Evolutionary conservation across 331 rosid species (phyloP).

Genomic region (Saraca asoca): DNA sequence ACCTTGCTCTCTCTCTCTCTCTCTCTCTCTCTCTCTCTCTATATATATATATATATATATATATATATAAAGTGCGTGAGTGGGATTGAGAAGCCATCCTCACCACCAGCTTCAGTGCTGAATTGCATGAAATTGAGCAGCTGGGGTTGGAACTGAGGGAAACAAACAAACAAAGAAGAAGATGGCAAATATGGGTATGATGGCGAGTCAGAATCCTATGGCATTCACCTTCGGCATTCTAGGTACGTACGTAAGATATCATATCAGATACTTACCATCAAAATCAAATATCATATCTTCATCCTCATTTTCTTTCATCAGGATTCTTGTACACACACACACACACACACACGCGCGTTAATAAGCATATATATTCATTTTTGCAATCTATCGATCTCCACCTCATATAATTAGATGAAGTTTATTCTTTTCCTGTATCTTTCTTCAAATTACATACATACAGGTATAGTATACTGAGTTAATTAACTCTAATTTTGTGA

Average conservation of each 20-base stretch:
- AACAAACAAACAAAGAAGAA: slow-evolving; percentile 21
- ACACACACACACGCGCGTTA: too few relatives aligned
- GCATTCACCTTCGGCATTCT: slow-evolving; percentile 79
- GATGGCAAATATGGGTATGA: slow-evolving; percentile 40
- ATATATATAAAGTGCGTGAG: too few relatives aligned
- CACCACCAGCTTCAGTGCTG: slow-evolving; percentile 26
- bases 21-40: not conserved
- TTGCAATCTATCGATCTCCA: too few relatives aligned
- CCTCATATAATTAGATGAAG: too few relatives aligned
- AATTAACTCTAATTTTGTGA: too few relatives aligned
- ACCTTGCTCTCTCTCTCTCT: too few relatives aligned
- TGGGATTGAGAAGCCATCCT: slow-evolving; percentile 28
- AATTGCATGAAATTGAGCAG: slow-evolving; percentile 40
- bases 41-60: slow-evolving; percentile 35
- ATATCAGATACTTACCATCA: not conserved
- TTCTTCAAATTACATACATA: too few relatives aligned
- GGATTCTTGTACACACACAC: too few relatives aligned
- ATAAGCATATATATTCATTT: too few relatives aligned
- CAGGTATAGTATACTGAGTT: too few relatives aligned
- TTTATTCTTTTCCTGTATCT: too few relatives aligned
- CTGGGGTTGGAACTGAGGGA: slow-evolving; percentile 8
- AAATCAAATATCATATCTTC: not conserved
- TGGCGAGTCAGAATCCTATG: slow-evolving; percentile 44
- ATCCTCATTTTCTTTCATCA: too few relatives aligned
- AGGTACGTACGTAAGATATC: slow-evolving; percentile 52